phyloP scores from a whole-genome alignment of 202 grass and related monocot species.

The Eragrostis tef region DNA sequence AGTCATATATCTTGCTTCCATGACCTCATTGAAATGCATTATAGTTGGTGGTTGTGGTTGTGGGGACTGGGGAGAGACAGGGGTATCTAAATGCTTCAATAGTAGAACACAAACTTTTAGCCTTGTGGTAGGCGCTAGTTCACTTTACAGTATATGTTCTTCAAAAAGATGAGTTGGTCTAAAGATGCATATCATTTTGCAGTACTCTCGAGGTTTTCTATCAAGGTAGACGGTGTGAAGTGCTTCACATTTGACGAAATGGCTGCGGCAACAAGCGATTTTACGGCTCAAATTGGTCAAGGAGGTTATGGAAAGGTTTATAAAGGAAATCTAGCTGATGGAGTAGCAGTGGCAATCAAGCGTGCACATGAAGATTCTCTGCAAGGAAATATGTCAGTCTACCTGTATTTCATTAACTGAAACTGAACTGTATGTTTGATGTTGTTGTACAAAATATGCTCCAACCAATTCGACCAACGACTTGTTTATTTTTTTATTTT shows the following conservation, averaged over 20 bases:
- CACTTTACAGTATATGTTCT: constrained; percentile 20
- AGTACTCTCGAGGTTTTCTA: constrained; percentile 63
- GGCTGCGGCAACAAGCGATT: constrained; percentile 68
- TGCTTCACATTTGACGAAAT: constrained; percentile 89
- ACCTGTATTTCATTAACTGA: constrained; percentile 18
- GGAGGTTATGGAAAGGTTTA: constrained; percentile 97
- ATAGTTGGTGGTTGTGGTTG: too few species aligned
- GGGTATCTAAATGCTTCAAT: too few species aligned
- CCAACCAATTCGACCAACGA: constrained; percentile 1
- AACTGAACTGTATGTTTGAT: constrained; percentile 6
- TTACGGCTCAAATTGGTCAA: constrained; percentile 77
- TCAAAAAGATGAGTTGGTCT: constrained; percentile 19
- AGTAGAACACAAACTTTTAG: too few species aligned
- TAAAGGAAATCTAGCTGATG: constrained; percentile 74
- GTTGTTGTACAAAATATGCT: constrained; percentile 7
- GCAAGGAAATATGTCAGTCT: constrained; percentile 69
- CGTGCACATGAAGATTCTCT: constrained; percentile 83
- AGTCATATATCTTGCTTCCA: constrained; percentile 17
- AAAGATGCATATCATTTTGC: constrained; percentile 40
- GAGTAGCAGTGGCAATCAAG: constrained; percentile 86
- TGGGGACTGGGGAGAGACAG: too few species aligned
- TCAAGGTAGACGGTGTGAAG: constrained; percentile 82
- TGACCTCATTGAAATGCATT: constrained; percentile 4
- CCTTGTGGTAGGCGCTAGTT: neutral
- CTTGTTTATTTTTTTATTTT: constrained; percentile 17